Evolutionary conservation across 208 protist species (phyloP), one percentile per base, ranked within the genome.

Genomic region (Leishmania braziliensis): DNA sequence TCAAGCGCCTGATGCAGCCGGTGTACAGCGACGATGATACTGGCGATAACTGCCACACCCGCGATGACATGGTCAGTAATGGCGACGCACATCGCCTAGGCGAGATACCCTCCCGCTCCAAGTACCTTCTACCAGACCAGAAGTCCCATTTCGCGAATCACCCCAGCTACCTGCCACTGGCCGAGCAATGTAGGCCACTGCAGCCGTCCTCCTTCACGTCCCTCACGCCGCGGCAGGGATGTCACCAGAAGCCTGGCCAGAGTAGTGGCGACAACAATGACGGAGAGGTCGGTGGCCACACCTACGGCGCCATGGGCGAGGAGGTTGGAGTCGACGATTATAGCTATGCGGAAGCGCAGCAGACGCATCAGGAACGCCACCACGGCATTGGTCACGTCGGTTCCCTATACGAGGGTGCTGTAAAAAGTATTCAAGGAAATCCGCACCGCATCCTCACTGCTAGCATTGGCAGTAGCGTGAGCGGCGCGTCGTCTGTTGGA

Each of bases 1-100:
- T 84, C 54, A 77, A 81, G 79, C 82, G 83, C 0, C 75, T 88
- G 2, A 66, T 85, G 78, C 81, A 80, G 60, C 78, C 77, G n/a
- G 3, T 63, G 4, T 29, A 76, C 46, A 33, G 39, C 18, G 39
- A 23, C 16, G 29, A 51, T 51, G 20, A 43, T 3, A 1, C 51
- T 60, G 51, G 54, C 73, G 51, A 50, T 60, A 48, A 36, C 50
- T 0, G 3, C 5, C 5, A 16, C 48, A 46, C 20, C 10, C 3
- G 33, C 50, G n/a, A 23, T 48, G 50, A 26, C 50, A 1, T 14
- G 5, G 14, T 18, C 6, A 1, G 20, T 6, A 43, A 72, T 36
- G 16, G 58, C 43, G 76, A 76, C 33, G 68, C 81, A 2, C 80
- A 75, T 9, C 75, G 77, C 0, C 80, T 88, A 0, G 84, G 84